Evolutionary conservation across 2,329 filamentous ascomycete genomes (phyloP), one percentile per base, ranked within the genome.

Genomic region (Fusarium liriodendri): DNA sequence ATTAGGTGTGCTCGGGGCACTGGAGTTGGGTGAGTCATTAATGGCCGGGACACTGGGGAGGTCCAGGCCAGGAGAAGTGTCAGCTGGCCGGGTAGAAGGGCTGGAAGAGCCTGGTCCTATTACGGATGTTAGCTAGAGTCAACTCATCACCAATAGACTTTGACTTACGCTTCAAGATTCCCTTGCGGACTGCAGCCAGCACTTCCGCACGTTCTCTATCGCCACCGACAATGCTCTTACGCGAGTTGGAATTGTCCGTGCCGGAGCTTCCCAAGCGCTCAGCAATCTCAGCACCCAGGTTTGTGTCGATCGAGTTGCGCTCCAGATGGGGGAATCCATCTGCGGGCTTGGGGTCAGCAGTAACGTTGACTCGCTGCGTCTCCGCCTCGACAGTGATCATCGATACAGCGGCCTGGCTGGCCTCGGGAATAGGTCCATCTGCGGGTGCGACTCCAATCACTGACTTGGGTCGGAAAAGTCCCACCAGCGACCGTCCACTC

Each of bases 321-420:
- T 98, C 95, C 27, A 97, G 85, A 78, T 93, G 94, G 29, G 95
- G 95, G 78, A 95, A 97, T 5, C 90, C 91, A 59, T 86, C 85
- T 65, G 94, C 90, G 5, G 93, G 89, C 72, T 91, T 88, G 1
- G 92, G 90, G 71, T 94, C 89, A 1, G 88, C 87, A 67, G 93
- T 95, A 54, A 95, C 92, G 76, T 97, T 95, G 67, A 97, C 92
- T 71, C 85, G 92, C 76, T 97, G 94, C 62, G 95, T 89, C 83
- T 98, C 96, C 2, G 96, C 97, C 84, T 99, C 97, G 6, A 97
- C 95, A 10, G 94, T 98, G 61, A 99, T 93, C 91, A 98, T 97
- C 0, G 97, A 97, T 1, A 99, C 94, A 71, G 95, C 89, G n/a
- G 94, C 94, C 70, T 94, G 89, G 78, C 92, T 94, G 7, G 90